A percentile compares a stretch with the other conserved stretches of the same genome.
Evolutionary conservation across 495 filamentous ascomycete species (phyloP).

Genomic region (Penicillium roqueforti): DNA sequence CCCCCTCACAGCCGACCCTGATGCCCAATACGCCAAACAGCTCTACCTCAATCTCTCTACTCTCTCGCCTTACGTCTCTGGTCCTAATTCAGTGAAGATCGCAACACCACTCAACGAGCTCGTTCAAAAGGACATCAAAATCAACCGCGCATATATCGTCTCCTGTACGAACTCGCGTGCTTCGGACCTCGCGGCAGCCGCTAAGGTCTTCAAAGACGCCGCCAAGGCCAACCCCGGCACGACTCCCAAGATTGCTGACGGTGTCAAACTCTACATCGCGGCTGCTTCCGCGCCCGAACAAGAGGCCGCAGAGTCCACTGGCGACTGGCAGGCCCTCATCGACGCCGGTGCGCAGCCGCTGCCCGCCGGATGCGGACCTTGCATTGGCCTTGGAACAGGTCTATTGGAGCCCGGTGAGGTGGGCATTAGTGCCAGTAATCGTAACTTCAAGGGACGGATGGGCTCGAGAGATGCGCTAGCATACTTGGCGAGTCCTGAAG

Average conservation of each 20-base stretch:
- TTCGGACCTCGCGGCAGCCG: constrained; percentile 79
- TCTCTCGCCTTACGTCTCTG: constrained; percentile 80
- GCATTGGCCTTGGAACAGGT: constrained; percentile 83
- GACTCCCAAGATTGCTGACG: constrained; percentile 68
- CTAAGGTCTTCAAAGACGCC: constrained; percentile 80
- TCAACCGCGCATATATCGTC: constrained; percentile 86
- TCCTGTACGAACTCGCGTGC: constrained; percentile 87
- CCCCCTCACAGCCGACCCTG: constrained; percentile 65
- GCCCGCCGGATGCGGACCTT: constrained; percentile 80
- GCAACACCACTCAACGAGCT: constrained; percentile 76
- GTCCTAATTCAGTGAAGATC: constrained; percentile 86
- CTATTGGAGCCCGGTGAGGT: constrained; percentile 81
- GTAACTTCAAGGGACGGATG: constrained; percentile 95
- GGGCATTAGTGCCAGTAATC: constrained; percentile 84
- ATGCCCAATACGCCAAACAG: constrained; percentile 76
- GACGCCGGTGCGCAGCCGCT: constrained; percentile 73
- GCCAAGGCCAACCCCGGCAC: constrained; percentile 50
- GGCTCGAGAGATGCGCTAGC: constrained; percentile 76
- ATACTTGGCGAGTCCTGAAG: constrained; percentile 85
- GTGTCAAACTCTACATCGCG: constrained; percentile 87
- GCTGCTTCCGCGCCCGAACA: constrained; percentile 84
- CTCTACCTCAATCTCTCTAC: constrained; percentile 76
- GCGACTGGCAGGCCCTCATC: constrained; percentile 83
- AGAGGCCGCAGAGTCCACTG: constrained; percentile 67
- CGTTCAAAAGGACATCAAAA: constrained; percentile 55